Conservation (phyloP, 2,329 filamentous ascomycete genomes). For the Dothideomycetidae sp. region DNA sequence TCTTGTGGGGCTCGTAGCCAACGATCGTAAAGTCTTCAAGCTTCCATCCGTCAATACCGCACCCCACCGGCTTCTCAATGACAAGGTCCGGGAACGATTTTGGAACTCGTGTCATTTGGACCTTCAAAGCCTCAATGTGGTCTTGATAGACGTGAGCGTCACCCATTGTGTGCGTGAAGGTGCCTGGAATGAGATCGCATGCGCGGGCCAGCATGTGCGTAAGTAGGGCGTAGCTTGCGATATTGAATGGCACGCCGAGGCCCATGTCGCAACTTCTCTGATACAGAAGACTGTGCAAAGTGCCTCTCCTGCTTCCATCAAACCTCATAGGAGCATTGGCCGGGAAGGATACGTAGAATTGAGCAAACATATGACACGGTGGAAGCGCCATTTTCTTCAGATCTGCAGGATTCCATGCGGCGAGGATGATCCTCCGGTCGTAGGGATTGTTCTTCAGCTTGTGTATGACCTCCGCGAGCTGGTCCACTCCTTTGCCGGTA, state of each 20-base stretch:
- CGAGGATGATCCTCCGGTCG: constrained; percentile 78
- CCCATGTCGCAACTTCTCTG: constrained; percentile 96
- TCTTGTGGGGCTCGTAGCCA: constrained; percentile 81
- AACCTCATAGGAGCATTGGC: constrained; percentile 15
- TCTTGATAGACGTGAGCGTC: constrained; percentile 95
- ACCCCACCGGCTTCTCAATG: constrained; percentile 52
- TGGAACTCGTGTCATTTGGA: constrained; percentile 69
- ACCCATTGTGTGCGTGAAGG: constrained; percentile 87
- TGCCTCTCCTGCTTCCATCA: constrained; percentile 40
- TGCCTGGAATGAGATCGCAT: constrained; percentile 71
- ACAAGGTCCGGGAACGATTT: constrained; percentile 65
- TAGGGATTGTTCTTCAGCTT: constrained; percentile 76
- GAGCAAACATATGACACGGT: constrained; percentile 94
- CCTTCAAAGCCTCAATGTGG: constrained; percentile 73
- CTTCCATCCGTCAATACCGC: constrained; percentile 81
- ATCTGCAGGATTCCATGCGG: constrained; percentile 86
- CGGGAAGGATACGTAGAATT: constrained; percentile 81
- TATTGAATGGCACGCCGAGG: constrained; percentile 93
- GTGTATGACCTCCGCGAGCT: constrained; percentile 76
- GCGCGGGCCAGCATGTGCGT: constrained; percentile 92
- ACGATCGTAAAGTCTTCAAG: constrained; percentile 75
- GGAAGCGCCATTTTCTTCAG: constrained; percentile 79
- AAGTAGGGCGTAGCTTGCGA: constrained; percentile 81
- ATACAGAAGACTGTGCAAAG: constrained; percentile 78
- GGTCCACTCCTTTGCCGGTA: constrained; percentile 76